These are phyloP conservation scores for Ceratocystis lukuohia DNA, from an alignment of 2,329 filamentous ascomycete genomes.

Conservation along the genomic window DNA sequence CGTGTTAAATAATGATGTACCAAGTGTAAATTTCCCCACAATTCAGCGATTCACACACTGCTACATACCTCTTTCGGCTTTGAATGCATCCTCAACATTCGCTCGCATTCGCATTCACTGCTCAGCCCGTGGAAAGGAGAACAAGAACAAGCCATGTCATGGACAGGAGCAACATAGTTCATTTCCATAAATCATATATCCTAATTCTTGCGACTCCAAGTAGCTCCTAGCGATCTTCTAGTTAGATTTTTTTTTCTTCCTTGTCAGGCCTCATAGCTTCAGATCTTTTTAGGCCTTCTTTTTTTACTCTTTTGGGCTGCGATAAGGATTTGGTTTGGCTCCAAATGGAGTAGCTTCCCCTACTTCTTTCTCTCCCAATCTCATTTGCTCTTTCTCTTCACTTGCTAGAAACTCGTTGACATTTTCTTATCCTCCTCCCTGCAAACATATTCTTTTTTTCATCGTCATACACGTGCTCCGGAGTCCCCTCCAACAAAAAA, in stretches of 20 bases:
- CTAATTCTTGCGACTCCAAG: neutral
- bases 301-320: neutral
- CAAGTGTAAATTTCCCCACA: neutral
- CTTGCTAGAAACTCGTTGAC: neutral
- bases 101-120: neutral
- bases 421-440: neutral
- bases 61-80: neutral
- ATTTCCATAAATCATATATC: neutral
- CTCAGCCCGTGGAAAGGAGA: neutral
- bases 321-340: conserved; percentile 9
- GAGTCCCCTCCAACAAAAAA: neutral
- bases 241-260: no score
- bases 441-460: neutral
- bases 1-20: neutral
- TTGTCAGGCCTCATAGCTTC: neutral
- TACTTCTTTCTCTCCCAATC: neutral
- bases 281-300: neutral
- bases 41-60: neutral
- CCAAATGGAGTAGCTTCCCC: conserved; percentile 23
- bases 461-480: neutral
- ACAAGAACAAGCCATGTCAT: neutral
- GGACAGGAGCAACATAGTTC: neutral
- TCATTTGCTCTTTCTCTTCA: neutral
- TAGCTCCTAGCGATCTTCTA: no score
- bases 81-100: neutral